These are phyloP conservation scores for Suillus americanus DNA, from an alignment of 768 basidiomycete genomes.

Conservation along the genomic window DNA sequence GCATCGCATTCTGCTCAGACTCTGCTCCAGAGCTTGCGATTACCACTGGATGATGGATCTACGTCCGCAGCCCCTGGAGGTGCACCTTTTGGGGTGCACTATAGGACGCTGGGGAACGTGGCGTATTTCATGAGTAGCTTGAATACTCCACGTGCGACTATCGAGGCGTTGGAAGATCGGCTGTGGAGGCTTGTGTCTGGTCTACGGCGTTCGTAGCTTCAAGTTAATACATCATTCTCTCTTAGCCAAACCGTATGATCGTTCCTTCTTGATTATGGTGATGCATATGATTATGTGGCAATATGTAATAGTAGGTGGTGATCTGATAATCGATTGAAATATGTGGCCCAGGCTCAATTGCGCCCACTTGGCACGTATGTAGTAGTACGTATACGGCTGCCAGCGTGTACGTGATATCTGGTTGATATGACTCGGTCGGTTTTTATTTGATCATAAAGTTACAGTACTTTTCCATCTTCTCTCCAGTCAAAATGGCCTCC, in stretches of 20 bases:
- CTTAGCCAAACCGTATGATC: background rate
- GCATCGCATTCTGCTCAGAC: conserved; percentile 64
- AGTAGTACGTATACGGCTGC: background rate
- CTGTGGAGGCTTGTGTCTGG: conserved; percentile 44
- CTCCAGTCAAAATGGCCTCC: conserved; percentile 52
- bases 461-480: conserved; percentile 4
- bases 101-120: conserved; percentile 84
- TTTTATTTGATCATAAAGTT: background rate
- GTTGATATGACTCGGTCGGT: background rate
- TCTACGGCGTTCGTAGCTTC: background rate
- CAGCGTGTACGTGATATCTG: background rate
- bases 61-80: conserved; percentile 50
- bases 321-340: background rate
- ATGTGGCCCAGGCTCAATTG: background rate
- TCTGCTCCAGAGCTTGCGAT: conserved; percentile 53
- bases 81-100: conserved; percentile 71
- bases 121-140: conserved; percentile 93
- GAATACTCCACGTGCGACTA: conserved; percentile 57
- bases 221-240: background rate
- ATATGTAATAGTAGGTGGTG: background rate
- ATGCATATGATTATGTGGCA: background rate
- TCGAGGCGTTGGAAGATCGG: conserved; percentile 62
- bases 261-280: background rate
- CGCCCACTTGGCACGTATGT: background rate
- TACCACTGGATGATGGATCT: conserved; percentile 19